phyloP scores from a whole-genome alignment of 108 stramenopile species.

The Cafeteria roenbergensis region DNA sequence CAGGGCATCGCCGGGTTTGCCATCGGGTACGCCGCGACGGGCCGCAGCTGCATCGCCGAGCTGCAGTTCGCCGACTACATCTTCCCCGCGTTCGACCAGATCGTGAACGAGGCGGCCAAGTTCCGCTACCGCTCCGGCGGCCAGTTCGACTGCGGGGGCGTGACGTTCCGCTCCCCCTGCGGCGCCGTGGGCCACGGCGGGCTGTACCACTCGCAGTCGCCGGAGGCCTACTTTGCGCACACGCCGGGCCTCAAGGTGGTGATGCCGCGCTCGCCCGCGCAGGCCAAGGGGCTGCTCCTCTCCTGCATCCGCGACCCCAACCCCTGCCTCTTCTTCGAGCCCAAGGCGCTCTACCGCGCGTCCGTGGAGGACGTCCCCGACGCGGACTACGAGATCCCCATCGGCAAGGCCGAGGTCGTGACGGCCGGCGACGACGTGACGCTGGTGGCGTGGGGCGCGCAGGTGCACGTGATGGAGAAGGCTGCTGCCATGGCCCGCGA shows the following conservation, averaged over 20 bases:
- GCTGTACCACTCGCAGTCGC: conserved; percentile 86
- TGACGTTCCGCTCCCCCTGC: conserved; percentile 75
- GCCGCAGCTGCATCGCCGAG: conserved; percentile 89
- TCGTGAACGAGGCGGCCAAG: conserved; percentile 94
- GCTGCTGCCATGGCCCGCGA: conserved; percentile 61
- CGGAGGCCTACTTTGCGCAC: conserved; percentile 82
- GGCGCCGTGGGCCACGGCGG: conserved; percentile 81
- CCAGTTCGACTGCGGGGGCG: conserved; percentile 88
- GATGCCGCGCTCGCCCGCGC: conserved; percentile 74
- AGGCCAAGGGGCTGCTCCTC: conserved; percentile 81
- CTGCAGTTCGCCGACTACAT: conserved; percentile 71
- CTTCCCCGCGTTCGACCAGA: conserved; percentile 87
- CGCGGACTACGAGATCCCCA: conserved; percentile 72
- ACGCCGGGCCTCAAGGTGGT: conserved; percentile 85
- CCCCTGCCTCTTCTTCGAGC: conserved; percentile 90
- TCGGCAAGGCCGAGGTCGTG: conserved; percentile 75
- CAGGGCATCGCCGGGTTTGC: conserved; percentile 74
- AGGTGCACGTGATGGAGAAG: conserved; percentile 55
- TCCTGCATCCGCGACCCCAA: conserved; percentile 70
- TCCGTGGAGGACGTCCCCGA: conserved; percentile 83
- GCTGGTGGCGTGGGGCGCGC: conserved; percentile 79
- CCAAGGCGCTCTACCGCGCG: conserved; percentile 85
- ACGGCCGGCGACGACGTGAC: conserved; percentile 72
- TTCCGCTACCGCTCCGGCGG: conserved; percentile 79
- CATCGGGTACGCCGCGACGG: conserved; percentile 80